phyloP scores from a whole-genome alignment of 257 asterid species.

The Anisodus acutangulus region DNA sequence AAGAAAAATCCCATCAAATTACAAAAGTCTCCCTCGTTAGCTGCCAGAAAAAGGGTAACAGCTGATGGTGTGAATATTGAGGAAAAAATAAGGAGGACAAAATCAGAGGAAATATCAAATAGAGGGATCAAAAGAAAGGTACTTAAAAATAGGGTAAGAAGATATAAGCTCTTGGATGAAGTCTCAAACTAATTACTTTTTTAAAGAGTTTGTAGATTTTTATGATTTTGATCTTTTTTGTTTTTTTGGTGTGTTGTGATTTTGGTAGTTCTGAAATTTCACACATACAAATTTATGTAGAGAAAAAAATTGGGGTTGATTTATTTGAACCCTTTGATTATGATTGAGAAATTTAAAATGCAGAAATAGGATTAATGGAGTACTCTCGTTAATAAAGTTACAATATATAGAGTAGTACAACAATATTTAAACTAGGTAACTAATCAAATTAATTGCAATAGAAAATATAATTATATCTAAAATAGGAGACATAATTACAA shows the following conservation, averaged over 20 bases:
- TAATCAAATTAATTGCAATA: no score
- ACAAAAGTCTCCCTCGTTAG: conserved; percentile 38
- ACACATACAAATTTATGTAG: conserved; percentile 11
- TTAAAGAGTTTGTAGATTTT: neutral
- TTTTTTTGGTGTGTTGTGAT: neutral
- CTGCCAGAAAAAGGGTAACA: conserved; percentile 42
- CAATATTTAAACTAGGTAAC: no score
- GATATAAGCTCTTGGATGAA: conserved; percentile 77
- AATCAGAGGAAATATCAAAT: conserved; percentile 51
- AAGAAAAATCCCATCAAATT: conserved; percentile 43
- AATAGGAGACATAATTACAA: no score
- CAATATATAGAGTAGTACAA: no score
- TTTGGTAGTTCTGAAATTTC: neutral
- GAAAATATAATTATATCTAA: no score
- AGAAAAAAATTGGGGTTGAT: conserved; percentile 10
- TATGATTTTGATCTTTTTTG: neutral
- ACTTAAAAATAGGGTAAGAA: conserved; percentile 62
- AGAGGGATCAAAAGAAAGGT: conserved; percentile 49
- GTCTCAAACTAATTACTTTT: conserved; percentile 49
- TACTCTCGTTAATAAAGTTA: neutral
- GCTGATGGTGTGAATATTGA: conserved; percentile 25
- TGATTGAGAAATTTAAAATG: conserved; percentile 14
- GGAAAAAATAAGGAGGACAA: conserved; percentile 54
- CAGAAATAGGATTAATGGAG: conserved; percentile 7
- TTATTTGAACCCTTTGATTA: conserved; percentile 24